Evolutionary conservation across 106 monocot genomes (phyloP).

Genomic region (Vanilla planifolia): DNA sequence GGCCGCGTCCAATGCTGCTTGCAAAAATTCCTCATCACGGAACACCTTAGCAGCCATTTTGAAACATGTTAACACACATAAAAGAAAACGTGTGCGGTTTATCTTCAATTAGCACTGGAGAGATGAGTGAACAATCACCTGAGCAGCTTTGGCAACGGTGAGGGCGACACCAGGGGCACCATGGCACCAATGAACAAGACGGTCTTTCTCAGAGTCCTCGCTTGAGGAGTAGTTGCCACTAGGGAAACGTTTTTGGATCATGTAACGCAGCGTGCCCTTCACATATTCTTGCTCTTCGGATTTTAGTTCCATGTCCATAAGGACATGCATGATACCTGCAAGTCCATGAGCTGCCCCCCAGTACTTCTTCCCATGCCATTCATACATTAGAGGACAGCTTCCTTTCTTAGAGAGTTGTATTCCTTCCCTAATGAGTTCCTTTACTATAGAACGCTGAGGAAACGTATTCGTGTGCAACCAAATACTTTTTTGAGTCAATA

Average conservation of each 20-base stretch:
- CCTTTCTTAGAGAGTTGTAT: conserved; percentile 37
- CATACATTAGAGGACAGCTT: conserved; percentile 75
- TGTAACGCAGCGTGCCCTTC: conserved; percentile 56
- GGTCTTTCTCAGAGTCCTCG: conserved; percentile 47
- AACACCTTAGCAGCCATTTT: conserved; percentile 40
- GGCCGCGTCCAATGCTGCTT: conserved; percentile 60
- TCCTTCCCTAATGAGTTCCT: conserved; percentile 60
- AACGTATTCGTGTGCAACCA: not conserved
- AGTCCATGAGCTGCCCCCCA: conserved; percentile 94
- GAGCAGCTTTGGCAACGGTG: conserved; percentile 62
- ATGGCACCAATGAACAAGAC: conserved; percentile 95
- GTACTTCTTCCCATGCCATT: conserved; percentile 89
- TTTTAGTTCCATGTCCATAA: conserved; percentile 65
- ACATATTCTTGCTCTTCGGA: conserved; percentile 56
- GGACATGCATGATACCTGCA: conserved; percentile 88
- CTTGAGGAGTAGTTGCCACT: conserved; percentile 87
- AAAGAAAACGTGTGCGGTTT: too few relatives aligned
- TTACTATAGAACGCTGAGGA: conserved; percentile 24
- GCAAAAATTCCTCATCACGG: conserved; percentile 45
- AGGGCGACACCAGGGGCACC: conserved; percentile 91
- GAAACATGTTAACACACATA: too few relatives aligned
- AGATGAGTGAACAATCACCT: conserved; percentile 12
- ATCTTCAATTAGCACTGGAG: too few relatives aligned
- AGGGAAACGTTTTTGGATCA: conserved; percentile 68
- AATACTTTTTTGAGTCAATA: not conserved